phyloP scores from a whole-genome alignment of 2,329 filamentous ascomycete genomes.

The Penicillium sp. region DNA sequence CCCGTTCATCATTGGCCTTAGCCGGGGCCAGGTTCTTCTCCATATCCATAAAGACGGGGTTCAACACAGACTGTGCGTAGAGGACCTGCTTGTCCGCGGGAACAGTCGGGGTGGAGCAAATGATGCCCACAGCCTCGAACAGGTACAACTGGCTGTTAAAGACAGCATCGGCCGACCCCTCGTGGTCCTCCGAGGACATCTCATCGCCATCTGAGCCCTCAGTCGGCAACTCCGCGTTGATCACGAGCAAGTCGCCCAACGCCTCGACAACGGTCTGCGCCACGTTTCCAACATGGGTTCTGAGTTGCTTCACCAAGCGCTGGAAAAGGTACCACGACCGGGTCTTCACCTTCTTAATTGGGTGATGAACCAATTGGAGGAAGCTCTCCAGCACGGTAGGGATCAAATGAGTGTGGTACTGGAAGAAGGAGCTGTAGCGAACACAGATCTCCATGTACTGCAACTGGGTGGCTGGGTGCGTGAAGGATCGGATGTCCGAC shows the following conservation, averaged over 20 bases:
- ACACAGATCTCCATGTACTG: conserved; percentile 99
- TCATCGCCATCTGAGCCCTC: conserved; percentile 72
- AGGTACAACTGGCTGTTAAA: conserved; percentile 88
- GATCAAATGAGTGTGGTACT: conserved; percentile 70
- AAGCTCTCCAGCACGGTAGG: conserved; percentile 84
- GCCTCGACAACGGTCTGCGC: conserved; percentile 87
- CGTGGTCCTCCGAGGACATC: conserved; percentile 88
- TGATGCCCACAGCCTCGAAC: conserved; percentile 87
- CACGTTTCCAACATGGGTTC: conserved; percentile 74
- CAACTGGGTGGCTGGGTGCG: conserved; percentile 81
- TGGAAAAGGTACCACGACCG: conserved; percentile 97
- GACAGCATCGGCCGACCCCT: conserved; percentile 75
- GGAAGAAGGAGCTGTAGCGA: conserved; percentile 86
- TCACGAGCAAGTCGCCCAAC: conserved; percentile 75
- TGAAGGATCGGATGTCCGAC: conserved; percentile 75
- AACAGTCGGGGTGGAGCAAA: conserved; percentile 71
- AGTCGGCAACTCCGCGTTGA: conserved; percentile 78
- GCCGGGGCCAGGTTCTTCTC: conserved; percentile 67
- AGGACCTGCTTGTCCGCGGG: conserved; percentile 75
- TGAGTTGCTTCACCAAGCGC: conserved; percentile 79
- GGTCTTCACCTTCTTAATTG: conserved; percentile 74
- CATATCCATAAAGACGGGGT: conserved; percentile 82
- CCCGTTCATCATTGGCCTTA: conserved; percentile 70
- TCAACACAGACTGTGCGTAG: conserved; percentile 79
- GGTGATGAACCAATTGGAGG: conserved; percentile 78